A percentile compares a stretch with the other conserved stretches of the same genome.
These are phyloP conservation scores for Daphne laureola DNA, from an alignment of 441 rosid genomes.

Conservation along the genomic window DNA sequence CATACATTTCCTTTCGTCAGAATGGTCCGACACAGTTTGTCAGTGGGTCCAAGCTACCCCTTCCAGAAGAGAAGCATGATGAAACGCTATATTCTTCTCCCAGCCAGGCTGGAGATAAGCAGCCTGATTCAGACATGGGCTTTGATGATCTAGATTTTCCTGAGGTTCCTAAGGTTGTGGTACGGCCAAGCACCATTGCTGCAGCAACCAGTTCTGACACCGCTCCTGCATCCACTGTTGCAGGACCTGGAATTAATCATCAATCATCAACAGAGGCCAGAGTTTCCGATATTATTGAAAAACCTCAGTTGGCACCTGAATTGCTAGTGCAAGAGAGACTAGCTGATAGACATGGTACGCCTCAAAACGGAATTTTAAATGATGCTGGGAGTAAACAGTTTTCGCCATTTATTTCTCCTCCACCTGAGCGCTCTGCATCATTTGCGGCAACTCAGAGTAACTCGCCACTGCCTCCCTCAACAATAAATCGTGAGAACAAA, in stretches of 20 bases:
- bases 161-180: conserved; percentile 56
- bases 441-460: conserved; percentile 27
- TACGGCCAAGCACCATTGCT: conserved; percentile 29
- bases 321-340: conserved; percentile 19
- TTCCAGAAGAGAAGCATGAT: conserved; percentile 63
- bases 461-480: conserved; percentile 22
- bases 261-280: conserved; percentile 29
- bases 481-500: conserved; percentile 32
- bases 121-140: conserved; percentile 51
- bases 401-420: conserved; percentile 54
- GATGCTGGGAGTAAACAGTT: conserved; percentile 44
- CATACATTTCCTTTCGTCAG: conserved; percentile 29
- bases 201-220: conserved; percentile 31
- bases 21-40: conserved; percentile 71
- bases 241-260: conserved; percentile 20
- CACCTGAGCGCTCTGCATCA: conserved; percentile 28
- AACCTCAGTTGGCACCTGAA: conserved; percentile 29
- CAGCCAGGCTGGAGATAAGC: conserved; percentile 28
- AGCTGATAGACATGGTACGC: conserved; percentile 14
- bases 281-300: conserved; percentile 17
- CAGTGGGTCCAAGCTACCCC: conserved; percentile 72
- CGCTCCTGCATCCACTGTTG: conserved; percentile 16
- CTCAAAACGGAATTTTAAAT: conserved; percentile 14
- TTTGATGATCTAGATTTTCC: conserved; percentile 60
- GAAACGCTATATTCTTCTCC: conserved; percentile 28